These are phyloP conservation scores for Aspergillus quadrilineatus DNA, from an alignment of 2,329 filamentous ascomycete genomes.

Conservation along the genomic window DNA sequence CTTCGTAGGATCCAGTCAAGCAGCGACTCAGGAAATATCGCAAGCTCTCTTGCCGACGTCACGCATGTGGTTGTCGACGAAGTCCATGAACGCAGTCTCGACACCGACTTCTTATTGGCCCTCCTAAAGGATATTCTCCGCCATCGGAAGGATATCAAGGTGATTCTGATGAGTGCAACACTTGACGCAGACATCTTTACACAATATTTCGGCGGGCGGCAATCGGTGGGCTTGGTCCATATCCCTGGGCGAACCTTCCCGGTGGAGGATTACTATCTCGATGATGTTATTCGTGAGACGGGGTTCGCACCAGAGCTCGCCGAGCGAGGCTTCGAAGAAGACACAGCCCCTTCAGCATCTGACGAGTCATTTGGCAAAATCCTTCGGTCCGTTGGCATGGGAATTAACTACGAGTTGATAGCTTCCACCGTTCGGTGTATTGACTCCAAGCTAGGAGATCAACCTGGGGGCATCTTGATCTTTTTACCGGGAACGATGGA, in stretches of 20 bases:
- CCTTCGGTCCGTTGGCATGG: constrained; percentile 71
- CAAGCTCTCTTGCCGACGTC: constrained; percentile 79
- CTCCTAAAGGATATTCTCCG: constrained; percentile 79
- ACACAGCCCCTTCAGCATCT: constrained; percentile 37
- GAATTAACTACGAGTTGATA: constrained; percentile 90
- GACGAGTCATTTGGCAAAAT: constrained; percentile 61
- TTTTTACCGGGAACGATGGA: constrained; percentile 91
- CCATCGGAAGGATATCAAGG: constrained; percentile 73
- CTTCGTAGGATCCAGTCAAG: constrained; percentile 88
- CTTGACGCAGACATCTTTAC: constrained; percentile 84
- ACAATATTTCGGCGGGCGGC: constrained; percentile 73
- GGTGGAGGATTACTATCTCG: constrained; percentile 84
- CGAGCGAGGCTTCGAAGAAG: constrained; percentile 35
- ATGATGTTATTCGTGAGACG: constrained; percentile 80
- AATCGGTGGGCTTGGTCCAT: constrained; percentile 74
- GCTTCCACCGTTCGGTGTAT: constrained; percentile 77
- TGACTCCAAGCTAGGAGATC: constrained; percentile 69
- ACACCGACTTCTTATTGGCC: constrained; percentile 90
- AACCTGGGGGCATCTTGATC: constrained; percentile 86
- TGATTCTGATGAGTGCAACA: constrained; percentile 95
- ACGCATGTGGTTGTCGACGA: constrained; percentile 96
- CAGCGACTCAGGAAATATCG: constrained; percentile 75
- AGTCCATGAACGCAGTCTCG: constrained; percentile 90
- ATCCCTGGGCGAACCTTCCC: constrained; percentile 88
- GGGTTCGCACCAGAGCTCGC: constrained; percentile 58